These are phyloP conservation scores for Draba incana DNA, from an alignment of 345 rosid genomes.

Conservation along the genomic window DNA sequence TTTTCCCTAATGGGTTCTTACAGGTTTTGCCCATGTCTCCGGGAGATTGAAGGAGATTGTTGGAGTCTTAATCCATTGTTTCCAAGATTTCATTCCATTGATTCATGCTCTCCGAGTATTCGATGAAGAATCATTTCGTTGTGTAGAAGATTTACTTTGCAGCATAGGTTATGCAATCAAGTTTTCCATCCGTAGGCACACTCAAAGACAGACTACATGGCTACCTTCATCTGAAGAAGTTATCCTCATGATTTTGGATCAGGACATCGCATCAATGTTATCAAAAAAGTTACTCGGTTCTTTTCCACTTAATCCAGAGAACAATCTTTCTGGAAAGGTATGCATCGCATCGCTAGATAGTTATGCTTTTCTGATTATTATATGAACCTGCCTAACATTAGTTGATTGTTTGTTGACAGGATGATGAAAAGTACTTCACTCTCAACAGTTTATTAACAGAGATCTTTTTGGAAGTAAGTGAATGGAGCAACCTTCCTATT, in stretches of 20 bases:
- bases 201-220: constrained; percentile 32
- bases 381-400: constrained; percentile 16
- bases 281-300: constrained; percentile 57
- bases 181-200: constrained; percentile 46
- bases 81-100: constrained; percentile 66
- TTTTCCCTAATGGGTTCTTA: constrained; percentile 12
- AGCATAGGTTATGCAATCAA: constrained; percentile 60
- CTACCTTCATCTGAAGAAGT: constrained; percentile 42
- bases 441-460: constrained; percentile 65
- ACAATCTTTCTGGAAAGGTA: constrained; percentile 61
- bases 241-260: constrained; percentile 47
- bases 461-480: constrained; percentile 66
- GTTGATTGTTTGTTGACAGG: constrained; percentile 54
- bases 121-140: constrained; percentile 65
- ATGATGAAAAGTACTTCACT: constrained; percentile 59
- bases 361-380: neutral
- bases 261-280: constrained; percentile 49
- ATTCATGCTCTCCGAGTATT: constrained; percentile 49
- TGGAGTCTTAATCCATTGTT: constrained; percentile 66
- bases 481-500: constrained; percentile 57
- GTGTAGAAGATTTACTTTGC: constrained; percentile 59
- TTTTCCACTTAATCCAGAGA: constrained; percentile 61
- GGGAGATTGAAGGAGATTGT: constrained; percentile 68
- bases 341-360: constrained; percentile 3
- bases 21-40: constrained; percentile 54